Evolutionary conservation across 805 yeast species (phyloP).

Genomic region (Diddensiella caesifluorescens): DNA sequence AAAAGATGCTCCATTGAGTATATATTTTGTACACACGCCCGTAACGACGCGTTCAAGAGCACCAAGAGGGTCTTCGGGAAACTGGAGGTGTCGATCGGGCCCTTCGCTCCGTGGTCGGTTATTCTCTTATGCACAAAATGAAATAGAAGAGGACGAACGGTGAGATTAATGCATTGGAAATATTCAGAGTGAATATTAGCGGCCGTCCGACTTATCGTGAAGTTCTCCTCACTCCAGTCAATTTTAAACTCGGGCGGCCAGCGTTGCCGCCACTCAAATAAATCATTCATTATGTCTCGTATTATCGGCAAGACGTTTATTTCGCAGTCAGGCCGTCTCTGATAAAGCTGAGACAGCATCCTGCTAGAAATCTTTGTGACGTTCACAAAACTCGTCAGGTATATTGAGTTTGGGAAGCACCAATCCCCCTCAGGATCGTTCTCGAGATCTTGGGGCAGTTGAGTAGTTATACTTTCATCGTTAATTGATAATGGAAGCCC

Average conservation of each 20-base stretch:
- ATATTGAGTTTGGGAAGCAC: conserved; percentile 19
- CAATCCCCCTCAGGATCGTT: conserved; percentile 10
- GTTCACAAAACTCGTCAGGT: conserved; percentile 21
- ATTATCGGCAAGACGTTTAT: conserved; percentile 17
- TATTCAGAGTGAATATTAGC: conserved; percentile 23
- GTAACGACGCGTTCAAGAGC: conserved; percentile 22
- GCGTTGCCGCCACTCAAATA: conserved; percentile 20
- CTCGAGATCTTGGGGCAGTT: conserved; percentile 13
- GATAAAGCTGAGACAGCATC: conserved; percentile 19
- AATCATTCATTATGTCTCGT: conserved; percentile 14
- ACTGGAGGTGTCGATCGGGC: conserved; percentile 17
- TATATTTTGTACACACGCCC: conserved; percentile 24
- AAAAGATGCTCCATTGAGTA: conserved; percentile 12
- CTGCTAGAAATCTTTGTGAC: conserved; percentile 19
- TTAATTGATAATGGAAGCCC: conserved; percentile 22
- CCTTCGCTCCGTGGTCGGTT: conserved; percentile 1
- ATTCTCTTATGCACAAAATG: conserved; percentile 23
- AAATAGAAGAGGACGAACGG: conserved; percentile 24
- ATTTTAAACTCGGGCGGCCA: conserved; percentile 16
- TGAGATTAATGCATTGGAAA: conserved; percentile 23
- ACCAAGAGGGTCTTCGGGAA: conserved; percentile 17
- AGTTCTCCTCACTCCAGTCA: conserved; percentile 11
- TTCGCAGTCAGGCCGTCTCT: conserved; percentile 12
- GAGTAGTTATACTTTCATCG: conserved; percentile 19
- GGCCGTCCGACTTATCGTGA: conserved; percentile 16